Base-by-base conservation (phyloP, 768 basidiomycete species). In the Collybia nuda region DNA sequence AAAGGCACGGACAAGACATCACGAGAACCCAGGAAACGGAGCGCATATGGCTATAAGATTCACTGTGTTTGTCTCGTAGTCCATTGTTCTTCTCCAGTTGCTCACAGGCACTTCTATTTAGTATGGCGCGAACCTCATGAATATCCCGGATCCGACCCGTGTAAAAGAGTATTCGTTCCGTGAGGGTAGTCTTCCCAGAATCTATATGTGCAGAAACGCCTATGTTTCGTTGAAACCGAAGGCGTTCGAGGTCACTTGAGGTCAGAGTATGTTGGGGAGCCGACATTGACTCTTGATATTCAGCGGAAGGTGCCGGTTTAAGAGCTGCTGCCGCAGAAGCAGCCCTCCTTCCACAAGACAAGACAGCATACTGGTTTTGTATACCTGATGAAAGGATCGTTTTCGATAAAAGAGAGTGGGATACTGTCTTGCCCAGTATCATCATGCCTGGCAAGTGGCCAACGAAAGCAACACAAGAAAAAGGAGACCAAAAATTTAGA, bases 161-260 rank as follows among this genome's bases (percentile, higher is more conserved):
- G 68, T 99, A 99, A 67, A 84, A 99, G 44, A 99, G 71, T 48
- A 98, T 83, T 11, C 97, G 90, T 64, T 99, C 97, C 23, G 97
- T 98, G 58, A 98, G 70, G 2, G 97, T 99, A 0, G 97, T 99
- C 77, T 99, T 99, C 22, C 97, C 97, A 2, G 94, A 94, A 67
- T 97, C 93, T 56, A 95, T 95, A 63, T 95, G 93, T 0, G 93
- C 93, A 3, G 89, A 92, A 53, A 99, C 89, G 57, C 97, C 97
- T 53, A 99, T 96, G 67, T 99, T 99, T 56, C 97, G 76, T 67
- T 98, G 92, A 51, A 82, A 82, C 18, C 67, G 71, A 37, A 98
- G 77, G 9, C 89, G 77, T 51, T 70, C 62, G 47, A 73, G 55
- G 71, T 99, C 97, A 43, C 74, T 70, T 5, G 85, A 82, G 1